Conservation (phyloP, 106 monocot genomes). For the Acorus calamus region DNA sequence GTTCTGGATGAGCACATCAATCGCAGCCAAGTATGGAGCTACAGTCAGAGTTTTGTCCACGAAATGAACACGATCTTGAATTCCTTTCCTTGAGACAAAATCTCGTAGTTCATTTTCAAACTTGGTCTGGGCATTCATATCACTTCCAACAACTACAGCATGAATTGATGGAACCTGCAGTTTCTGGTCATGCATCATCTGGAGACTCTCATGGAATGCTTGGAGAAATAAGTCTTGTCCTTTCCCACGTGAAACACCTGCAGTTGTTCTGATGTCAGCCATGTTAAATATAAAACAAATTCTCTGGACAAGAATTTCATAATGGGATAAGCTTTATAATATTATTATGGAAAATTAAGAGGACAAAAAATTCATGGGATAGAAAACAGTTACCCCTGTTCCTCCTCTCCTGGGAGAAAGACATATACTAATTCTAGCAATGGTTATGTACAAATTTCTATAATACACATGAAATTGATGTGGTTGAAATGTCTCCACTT, state of each 20-base stretch:
- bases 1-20: constrained; percentile 92
- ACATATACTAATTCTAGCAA: too few relatives aligned
- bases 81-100: constrained; percentile 59
- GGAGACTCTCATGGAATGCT: constrained; percentile 70
- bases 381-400: too few relatives aligned
- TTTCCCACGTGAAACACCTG: constrained; percentile 96
- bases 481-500: too few relatives aligned
- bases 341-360: too few relatives aligned
- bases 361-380: too few relatives aligned
- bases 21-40: constrained; percentile 85
- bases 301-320: too few relatives aligned
- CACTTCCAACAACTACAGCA: constrained; percentile 91
- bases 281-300: too few relatives aligned
- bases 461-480: too few relatives aligned
- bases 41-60: constrained; percentile 88
- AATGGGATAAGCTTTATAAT: too few relatives aligned
- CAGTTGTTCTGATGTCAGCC: constrained; percentile 3
- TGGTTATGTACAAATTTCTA: too few relatives aligned
- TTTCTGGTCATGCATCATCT: constrained; percentile 58
- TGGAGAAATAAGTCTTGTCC: constrained; percentile 87
- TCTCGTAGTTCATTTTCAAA: constrained; percentile 71
- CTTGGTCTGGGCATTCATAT: constrained; percentile 84
- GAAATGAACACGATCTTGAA: constrained; percentile 72
- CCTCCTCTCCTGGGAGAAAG: too few relatives aligned
- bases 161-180: constrained; percentile 69